Conservation (phyloP, 441 rosid genomes). For the Gossypium schwendimanii region DNA sequence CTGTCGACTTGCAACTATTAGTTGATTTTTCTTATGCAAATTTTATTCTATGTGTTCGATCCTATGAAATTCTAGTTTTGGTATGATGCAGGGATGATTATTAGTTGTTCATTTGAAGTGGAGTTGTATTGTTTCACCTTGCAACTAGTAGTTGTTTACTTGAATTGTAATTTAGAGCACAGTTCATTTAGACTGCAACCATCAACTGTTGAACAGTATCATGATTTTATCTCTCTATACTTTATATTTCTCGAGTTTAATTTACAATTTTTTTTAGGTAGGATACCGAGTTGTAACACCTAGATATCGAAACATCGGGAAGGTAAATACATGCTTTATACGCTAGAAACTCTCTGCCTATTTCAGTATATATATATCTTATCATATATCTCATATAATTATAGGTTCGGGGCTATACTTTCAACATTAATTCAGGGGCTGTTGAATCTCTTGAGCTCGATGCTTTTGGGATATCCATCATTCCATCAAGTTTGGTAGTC, state of each 20-base stretch:
- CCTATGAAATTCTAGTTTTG: background rate
- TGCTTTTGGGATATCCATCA: slow-evolving; percentile 48
- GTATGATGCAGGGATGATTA: background rate
- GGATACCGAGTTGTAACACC: slow-evolving; percentile 76
- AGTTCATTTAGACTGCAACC: background rate
- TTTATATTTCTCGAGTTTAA: slow-evolving; percentile 15
- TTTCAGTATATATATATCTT: background rate
- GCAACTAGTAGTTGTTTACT: too few species aligned
- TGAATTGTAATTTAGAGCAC: background rate
- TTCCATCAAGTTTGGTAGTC: slow-evolving; percentile 55
- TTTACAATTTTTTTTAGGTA: slow-evolving; percentile 48
- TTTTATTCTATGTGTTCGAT: background rate
- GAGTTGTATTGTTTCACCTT: too few species aligned
- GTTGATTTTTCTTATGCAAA: background rate
- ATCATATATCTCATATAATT: background rate
- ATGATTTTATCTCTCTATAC: background rate
- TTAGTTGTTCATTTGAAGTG: background rate
- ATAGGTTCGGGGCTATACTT: slow-evolving; percentile 84
- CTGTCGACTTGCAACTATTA: background rate
- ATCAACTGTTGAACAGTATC: background rate
- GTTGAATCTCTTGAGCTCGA: slow-evolving; percentile 82
- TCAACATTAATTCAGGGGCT: slow-evolving; percentile 69
- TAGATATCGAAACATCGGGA: slow-evolving; percentile 53
- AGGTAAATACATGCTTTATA: slow-evolving; percentile 34
- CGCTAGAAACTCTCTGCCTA: background rate